Base-by-base conservation (phyloP, 192 early-diverging fungal genomes). In the Spinellus fusiger region DNA sequence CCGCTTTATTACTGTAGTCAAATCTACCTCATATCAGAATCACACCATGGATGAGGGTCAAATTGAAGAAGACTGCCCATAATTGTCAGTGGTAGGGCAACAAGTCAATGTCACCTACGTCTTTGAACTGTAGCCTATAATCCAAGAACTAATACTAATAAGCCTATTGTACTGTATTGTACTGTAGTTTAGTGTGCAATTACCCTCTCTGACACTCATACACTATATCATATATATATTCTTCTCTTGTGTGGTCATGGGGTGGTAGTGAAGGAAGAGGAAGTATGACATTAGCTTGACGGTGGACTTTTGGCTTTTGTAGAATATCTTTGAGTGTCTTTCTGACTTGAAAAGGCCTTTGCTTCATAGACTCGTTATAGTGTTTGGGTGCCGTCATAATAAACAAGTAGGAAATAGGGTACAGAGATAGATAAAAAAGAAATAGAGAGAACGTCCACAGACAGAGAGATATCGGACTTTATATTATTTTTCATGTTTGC, bases 31-130 rank as follows among this genome's bases (percentile, higher is more conserved):
- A 74, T 65, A 33, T 74, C 22, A 9, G 26, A 50, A 60, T 83
- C 71, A 4, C 74, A 77, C 81, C 81, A 83, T 34, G 79, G 73
- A 49, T 68, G 61, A 1, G 81, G 81, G 44, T 83, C 81, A 28
- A 79, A 66, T 49, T 78, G 81, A 10, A 79, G 52, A 0, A 83
- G 54, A 22, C 72, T 74, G 49, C 33, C 18, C 40, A 18, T 44
- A 44, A 44, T 12, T 44, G 13, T 18, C 10, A 44, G 10, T 2
- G 13, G 13, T 44, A 5, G 13, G 13, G 13, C 18, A n/a, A 2
- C 1, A 10, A 18, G 40, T 20, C 5, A 37, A 26, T 53, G n/a
- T 16, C 12, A 57, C 52, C 26, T 73, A 68, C 33, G 74, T 74
- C 49, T 83, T 83, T 7, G 81, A 78, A 49, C 74, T 83, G 52